phyloP scores from a whole-genome alignment of 1,284 basidiomycete species.

The Ceratobasidium sp. region DNA sequence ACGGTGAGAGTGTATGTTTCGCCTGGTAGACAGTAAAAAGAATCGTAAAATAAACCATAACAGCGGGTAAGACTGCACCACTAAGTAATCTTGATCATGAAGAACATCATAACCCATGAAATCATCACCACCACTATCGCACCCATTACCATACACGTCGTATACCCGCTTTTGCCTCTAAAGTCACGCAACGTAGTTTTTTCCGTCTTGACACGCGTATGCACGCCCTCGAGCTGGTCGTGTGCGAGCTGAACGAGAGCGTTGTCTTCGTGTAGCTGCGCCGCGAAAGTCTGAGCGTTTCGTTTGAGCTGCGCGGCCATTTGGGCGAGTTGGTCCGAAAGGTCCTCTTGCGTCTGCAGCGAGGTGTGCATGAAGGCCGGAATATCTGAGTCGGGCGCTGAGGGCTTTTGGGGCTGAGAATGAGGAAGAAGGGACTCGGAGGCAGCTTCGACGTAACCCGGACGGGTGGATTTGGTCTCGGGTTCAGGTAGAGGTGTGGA shows the following conservation, averaged over 20 bases:
- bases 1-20: neutral
- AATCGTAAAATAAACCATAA: neutral
- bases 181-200: conserved; percentile 71
- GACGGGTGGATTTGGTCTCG: conserved; percentile 47
- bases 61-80: neutral
- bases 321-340: conserved; percentile 74
- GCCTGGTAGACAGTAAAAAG: neutral
- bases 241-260: conserved; percentile 66
- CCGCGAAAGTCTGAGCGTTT: conserved; percentile 76
- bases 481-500: conserved; percentile 51
- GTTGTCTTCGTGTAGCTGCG: conserved; percentile 71
- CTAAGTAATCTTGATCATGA: conserved; percentile 72
- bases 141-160: conserved; percentile 74
- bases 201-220: conserved; percentile 73
- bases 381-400: conserved; percentile 44
- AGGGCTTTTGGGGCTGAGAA: conserved; percentile 29
- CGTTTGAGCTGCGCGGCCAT: conserved; percentile 82
- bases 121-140: conserved; percentile 69
- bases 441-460: conserved; percentile 50
- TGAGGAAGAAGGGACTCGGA: conserved; percentile 13
- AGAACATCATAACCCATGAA: conserved; percentile 76
- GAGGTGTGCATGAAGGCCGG: conserved; percentile 67
- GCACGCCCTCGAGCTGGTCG: conserved; percentile 75
- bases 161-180: conserved; percentile 70
- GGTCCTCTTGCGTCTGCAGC: conserved; percentile 71